A percentile compares a stretch with the other conserved stretches of the same genome.
Conservation (phyloP, 805 yeast genomes). For the Pichia thaimueangensis region DNA sequence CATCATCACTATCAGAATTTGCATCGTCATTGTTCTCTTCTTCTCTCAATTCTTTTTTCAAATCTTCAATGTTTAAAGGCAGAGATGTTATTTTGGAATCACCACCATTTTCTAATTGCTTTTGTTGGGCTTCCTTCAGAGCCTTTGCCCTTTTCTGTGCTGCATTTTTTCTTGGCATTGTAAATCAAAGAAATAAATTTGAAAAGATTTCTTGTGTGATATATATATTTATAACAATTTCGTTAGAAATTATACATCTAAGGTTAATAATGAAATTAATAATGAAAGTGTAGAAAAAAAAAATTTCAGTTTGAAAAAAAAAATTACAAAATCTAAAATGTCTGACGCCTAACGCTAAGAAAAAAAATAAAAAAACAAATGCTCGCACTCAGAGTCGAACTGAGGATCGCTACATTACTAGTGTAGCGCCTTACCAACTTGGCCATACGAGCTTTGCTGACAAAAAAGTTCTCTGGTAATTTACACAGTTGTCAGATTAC, state of each 20-base stretch:
- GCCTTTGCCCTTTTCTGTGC: slow-evolving; percentile 67
- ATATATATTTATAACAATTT: too few species aligned
- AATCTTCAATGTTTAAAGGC: slow-evolving; percentile 12
- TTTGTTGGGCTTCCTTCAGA: slow-evolving; percentile 20
- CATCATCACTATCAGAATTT: slow-evolving; percentile 24
- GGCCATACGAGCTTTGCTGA: slow-evolving; percentile 19
- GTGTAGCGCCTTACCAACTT: slow-evolving; percentile 21
- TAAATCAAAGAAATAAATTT: too few species aligned
- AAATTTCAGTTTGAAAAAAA: too few species aligned
- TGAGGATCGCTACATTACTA: slow-evolving; percentile 21
- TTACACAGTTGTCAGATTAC: too few species aligned
- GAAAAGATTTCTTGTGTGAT: too few species aligned
- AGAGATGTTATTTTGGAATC: slow-evolving; percentile 4
- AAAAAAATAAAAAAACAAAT: slow-evolving; percentile 6
- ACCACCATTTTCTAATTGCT: background rate
- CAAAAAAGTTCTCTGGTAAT: too few species aligned
- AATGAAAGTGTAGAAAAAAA: too few species aligned
- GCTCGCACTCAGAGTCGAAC: slow-evolving; percentile 20
- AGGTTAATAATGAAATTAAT: too few species aligned
- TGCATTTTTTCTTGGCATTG: slow-evolving; percentile 84
- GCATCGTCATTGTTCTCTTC: slow-evolving; percentile 29
- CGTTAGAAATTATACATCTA: too few species aligned
- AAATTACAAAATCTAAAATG: too few species aligned
- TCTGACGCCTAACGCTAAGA: too few species aligned
- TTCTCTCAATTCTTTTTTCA: slow-evolving; percentile 18